Percentiles rank a stretch among this genome's conserved stretches.
Evolutionary conservation across 129 eudicot species (phyloP).

Genomic region (Ambrosia trifida): DNA sequence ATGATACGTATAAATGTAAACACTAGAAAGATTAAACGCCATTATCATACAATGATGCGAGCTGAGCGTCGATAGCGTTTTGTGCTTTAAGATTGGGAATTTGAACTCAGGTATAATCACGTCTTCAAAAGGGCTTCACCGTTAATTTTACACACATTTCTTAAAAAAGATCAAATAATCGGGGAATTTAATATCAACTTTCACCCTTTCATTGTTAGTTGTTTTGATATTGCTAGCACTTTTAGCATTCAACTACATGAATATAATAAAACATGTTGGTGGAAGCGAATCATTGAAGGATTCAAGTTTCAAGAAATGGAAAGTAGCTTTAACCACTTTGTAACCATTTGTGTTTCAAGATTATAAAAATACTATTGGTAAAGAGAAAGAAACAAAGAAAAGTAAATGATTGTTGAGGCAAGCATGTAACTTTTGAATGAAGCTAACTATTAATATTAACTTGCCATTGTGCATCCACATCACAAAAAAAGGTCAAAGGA

Average conservation of each 20-base stretch:
- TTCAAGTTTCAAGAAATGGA: conserved; percentile 39
- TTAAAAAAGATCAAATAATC: neutral
- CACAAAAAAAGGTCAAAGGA: conserved; percentile 40
- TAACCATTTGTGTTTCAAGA: conserved; percentile 27
- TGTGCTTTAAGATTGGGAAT: neutral
- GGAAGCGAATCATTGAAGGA: conserved; percentile 33
- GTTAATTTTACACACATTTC: neutral
- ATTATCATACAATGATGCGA: neutral
- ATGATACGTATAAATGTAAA: conserved; percentile 24
- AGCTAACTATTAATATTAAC: conserved; percentile 37
- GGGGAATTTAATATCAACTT: neutral
- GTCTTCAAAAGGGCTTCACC: neutral
- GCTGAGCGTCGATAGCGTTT: neutral
- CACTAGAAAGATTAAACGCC: neutral
- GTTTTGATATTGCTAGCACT: neutral
- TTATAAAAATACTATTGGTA: conserved; percentile 20
- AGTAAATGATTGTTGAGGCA: conserved; percentile 41
- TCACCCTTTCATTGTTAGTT: neutral
- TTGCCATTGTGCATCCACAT: conserved; percentile 32
- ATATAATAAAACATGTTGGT: conserved; percentile 27
- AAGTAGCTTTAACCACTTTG: conserved; percentile 29
- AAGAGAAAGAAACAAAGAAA: conserved; percentile 35
- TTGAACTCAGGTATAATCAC: neutral
- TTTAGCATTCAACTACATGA: neutral
- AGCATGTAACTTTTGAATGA: conserved; percentile 44